Conservation (phyloP, 2,329 filamentous ascomycete genomes). For the Colletotrichum magnum region DNA sequence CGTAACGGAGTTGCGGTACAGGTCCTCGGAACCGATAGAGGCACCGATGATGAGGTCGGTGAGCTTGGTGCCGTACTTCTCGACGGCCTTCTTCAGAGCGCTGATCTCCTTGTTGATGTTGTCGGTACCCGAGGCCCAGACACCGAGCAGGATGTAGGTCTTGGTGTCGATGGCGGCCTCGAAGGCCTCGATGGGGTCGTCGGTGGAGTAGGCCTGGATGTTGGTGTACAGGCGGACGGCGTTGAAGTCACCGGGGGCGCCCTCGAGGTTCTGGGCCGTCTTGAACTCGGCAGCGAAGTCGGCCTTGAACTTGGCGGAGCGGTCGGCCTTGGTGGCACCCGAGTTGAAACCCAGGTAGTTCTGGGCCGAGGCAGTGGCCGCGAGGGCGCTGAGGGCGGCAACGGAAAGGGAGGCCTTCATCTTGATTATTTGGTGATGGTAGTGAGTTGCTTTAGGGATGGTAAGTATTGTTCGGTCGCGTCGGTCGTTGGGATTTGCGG, state of each 20-base stretch:
- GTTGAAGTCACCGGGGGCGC: slow-evolving; percentile 69
- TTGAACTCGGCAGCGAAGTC: slow-evolving; percentile 65
- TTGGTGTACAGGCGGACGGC: slow-evolving; percentile 77
- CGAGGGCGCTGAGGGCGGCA: slow-evolving; percentile 55
- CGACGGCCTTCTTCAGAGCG: slow-evolving; percentile 70
- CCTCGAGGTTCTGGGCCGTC: slow-evolving; percentile 55
- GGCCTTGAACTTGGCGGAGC: slow-evolving; percentile 66
- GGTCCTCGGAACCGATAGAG: slow-evolving; percentile 76
- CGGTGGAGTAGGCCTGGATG: slow-evolving; percentile 75
- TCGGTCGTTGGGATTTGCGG: slow-evolving; percentile 11
- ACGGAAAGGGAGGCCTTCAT: slow-evolving; percentile 58
- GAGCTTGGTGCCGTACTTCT: slow-evolving; percentile 64
- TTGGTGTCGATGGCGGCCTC: slow-evolving; percentile 76
- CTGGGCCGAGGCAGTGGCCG: slow-evolving; percentile 55
- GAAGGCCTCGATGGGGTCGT: slow-evolving; percentile 85
- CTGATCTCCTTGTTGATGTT: slow-evolving; percentile 73
- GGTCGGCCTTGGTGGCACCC: slow-evolving; percentile 60
- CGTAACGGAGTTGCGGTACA: slow-evolving; percentile 74
- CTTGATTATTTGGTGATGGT: slow-evolving; percentile 12
- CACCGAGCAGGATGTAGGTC: slow-evolving; percentile 73
- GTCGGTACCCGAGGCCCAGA: slow-evolving; percentile 71
- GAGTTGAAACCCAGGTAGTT: slow-evolving; percentile 71
- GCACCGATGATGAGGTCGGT: slow-evolving; percentile 74
- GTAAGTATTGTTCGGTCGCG: slow-evolving; percentile 2
- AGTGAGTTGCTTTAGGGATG: not conserved